Conservation (phyloP, 495 filamentous ascomycete species). For the Hypoxylon fuscum region DNA sequence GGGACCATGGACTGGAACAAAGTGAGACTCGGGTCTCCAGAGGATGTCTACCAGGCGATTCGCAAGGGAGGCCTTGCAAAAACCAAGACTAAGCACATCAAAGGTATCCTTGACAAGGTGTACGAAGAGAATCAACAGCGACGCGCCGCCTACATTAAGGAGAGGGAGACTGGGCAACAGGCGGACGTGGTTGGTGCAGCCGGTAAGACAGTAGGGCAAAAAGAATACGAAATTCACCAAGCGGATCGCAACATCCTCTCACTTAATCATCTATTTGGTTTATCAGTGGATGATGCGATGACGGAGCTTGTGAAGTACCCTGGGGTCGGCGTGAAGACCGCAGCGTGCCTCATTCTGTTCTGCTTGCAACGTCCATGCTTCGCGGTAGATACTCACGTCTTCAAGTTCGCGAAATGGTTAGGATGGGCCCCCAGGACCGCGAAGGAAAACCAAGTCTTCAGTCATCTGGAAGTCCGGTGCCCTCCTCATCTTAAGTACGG, state of each 20-base stretch:
- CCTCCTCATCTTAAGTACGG: slow-evolving; percentile 89
- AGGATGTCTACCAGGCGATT: slow-evolving; percentile 77
- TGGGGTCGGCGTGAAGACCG: slow-evolving; percentile 92
- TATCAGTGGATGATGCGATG: slow-evolving; percentile 76
- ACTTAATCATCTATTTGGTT: slow-evolving; percentile 78
- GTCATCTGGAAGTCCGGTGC: slow-evolving; percentile 81
- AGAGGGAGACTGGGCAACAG: slow-evolving; percentile 41
- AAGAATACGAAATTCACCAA: slow-evolving; percentile 43
- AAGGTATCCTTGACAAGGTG: slow-evolving; percentile 81
- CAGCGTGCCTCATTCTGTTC: slow-evolving; percentile 85
- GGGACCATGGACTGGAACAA: slow-evolving; percentile 90
- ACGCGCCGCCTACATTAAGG: slow-evolving; percentile 42
- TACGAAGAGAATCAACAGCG: slow-evolving; percentile 68
- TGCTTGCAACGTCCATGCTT: slow-evolving; percentile 80
- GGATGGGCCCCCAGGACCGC: slow-evolving; percentile 78
- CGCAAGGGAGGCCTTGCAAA: slow-evolving; percentile 74
- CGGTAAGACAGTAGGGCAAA: slow-evolving; percentile 43
- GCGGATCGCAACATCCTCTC: slow-evolving; percentile 54
- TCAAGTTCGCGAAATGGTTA: slow-evolving; percentile 83
- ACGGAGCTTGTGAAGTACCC: slow-evolving; percentile 75
- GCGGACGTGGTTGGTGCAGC: slow-evolving; percentile 40
- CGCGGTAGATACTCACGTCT: slow-evolving; percentile 88
- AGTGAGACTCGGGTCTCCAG: slow-evolving; percentile 68
- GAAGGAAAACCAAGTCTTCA: slow-evolving; percentile 74
- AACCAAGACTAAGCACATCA: slow-evolving; percentile 80